Evolutionary conservation across 2,329 filamentous ascomycete genomes (phyloP).

Genomic region (Passalora sequoiae): DNA sequence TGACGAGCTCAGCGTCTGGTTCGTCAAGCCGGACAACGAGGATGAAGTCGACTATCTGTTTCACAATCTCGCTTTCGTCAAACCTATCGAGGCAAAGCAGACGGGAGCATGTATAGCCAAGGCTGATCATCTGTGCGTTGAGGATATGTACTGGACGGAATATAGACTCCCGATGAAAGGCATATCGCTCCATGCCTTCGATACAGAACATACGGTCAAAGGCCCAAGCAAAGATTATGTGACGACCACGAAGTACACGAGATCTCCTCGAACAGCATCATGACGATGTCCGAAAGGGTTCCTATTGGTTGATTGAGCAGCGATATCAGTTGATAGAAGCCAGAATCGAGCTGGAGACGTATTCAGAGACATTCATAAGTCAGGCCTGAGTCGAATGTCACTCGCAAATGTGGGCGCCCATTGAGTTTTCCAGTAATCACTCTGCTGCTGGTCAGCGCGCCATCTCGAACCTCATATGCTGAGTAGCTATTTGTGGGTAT

Average conservation of each 20-base stretch:
- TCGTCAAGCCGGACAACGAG: conserved; percentile 58
- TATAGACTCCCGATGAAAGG: conserved; percentile 61
- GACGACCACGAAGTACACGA: conserved; percentile 38
- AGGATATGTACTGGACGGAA: conserved; percentile 64
- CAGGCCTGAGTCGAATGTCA: conserved; percentile 27
- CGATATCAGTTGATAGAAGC: too few species aligned
- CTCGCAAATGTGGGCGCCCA: conserved; percentile 11
- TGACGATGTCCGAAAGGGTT: too few species aligned
- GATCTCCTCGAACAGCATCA: too few species aligned
- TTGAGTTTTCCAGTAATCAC: too few species aligned
- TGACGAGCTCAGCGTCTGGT: conserved; percentile 67
- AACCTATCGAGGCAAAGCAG: conserved; percentile 33
- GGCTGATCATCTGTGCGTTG: conserved; percentile 63
- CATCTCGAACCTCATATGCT: too few species aligned
- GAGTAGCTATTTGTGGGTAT: too few species aligned
- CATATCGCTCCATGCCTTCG: conserved; percentile 55
- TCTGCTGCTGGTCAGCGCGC: too few species aligned
- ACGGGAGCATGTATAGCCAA: conserved; percentile 56
- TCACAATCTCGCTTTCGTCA: conserved; percentile 60
- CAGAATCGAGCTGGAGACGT: too few species aligned
- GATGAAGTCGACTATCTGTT: conserved; percentile 65
- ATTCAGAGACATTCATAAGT: conserved; percentile 30
- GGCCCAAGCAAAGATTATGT: conserved; percentile 70
- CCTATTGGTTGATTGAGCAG: too few species aligned
- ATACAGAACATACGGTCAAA: conserved; percentile 59